These are phyloP conservation scores for Phallus indusiatus DNA, from an alignment of 768 basidiomycete genomes.

Conservation along the genomic window DNA sequence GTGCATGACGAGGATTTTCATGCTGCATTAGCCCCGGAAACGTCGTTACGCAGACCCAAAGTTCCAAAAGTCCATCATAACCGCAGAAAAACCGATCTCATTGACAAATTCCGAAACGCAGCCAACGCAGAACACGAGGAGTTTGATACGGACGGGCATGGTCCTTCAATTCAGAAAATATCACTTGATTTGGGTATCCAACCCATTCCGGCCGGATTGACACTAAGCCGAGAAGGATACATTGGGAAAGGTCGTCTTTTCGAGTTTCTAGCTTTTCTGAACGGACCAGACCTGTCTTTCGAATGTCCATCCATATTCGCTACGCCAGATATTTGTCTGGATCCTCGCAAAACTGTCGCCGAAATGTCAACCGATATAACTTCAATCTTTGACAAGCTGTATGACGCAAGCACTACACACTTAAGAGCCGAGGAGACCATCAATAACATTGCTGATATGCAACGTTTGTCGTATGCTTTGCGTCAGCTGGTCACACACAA, in stretches of 20 bases:
- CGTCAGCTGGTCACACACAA: conserved; percentile 1
- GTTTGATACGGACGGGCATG: neutral
- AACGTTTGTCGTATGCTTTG: neutral
- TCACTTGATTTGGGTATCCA: conserved; percentile 44
- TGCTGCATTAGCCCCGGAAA: conserved; percentile 29
- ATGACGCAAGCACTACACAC: neutral
- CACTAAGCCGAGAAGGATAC: conserved; percentile 43
- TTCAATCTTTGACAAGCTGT: conserved; percentile 30
- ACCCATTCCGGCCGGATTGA: conserved; percentile 39
- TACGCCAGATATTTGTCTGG: conserved; percentile 33
- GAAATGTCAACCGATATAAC: conserved; percentile 38
- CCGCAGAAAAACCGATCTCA: neutral
- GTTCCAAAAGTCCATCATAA: neutral
- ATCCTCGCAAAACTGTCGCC: conserved; percentile 30
- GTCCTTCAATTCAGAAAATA: conserved; percentile 14
- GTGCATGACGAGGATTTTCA: conserved; percentile 36
- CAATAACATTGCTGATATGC: neutral
- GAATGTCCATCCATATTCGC: conserved; percentile 23
- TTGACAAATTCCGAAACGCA: neutral
- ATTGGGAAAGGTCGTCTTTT: conserved; percentile 51
- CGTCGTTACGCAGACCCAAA: neutral
- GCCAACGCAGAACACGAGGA: neutral
- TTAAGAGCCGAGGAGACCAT: neutral
- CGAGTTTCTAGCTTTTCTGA: conserved; percentile 39
- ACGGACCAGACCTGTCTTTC: conserved; percentile 12